Evolutionary conservation across 345 rosid genomes (phyloP).

Genomic region (Eucalyptus sp.): DNA sequence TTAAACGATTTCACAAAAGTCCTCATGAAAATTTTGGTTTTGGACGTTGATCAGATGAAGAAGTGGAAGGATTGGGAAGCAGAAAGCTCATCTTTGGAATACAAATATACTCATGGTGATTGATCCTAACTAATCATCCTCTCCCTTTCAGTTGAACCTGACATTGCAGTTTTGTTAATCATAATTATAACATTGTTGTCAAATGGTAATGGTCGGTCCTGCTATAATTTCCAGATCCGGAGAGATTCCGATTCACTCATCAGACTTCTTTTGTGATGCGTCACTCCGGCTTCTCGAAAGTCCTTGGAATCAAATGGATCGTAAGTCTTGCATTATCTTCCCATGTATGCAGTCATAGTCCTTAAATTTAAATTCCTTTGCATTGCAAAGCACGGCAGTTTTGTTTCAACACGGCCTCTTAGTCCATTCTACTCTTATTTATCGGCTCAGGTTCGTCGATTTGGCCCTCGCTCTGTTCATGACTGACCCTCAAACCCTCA

Average conservation of each 20-base stretch:
- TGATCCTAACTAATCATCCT: neutral
- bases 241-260: conserved; percentile 48
- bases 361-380: neutral
- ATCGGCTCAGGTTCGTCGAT: neutral
- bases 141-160: neutral
- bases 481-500: neutral
- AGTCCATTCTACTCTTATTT: neutral
- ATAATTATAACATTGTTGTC: rapidly evolving
- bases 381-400: neutral
- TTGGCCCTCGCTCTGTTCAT: neutral
- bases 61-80: conserved; percentile 59
- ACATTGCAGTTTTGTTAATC: neutral
- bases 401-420: neutral
- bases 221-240: conserved; percentile 18
- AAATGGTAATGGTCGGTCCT: rapidly evolving
- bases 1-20: neutral
- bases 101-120: conserved; percentile 27
- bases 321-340: conserved; percentile 10
- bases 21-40: neutral
- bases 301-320: conserved; percentile 23
- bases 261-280: conserved; percentile 47
- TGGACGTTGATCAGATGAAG: conserved; percentile 20
- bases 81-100: conserved; percentile 17
- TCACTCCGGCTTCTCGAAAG: conserved; percentile 26
- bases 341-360: neutral